Base-by-base conservation (phyloP, 2,329 filamentous ascomycete species). In the Acrocalymma vagum region DNA sequence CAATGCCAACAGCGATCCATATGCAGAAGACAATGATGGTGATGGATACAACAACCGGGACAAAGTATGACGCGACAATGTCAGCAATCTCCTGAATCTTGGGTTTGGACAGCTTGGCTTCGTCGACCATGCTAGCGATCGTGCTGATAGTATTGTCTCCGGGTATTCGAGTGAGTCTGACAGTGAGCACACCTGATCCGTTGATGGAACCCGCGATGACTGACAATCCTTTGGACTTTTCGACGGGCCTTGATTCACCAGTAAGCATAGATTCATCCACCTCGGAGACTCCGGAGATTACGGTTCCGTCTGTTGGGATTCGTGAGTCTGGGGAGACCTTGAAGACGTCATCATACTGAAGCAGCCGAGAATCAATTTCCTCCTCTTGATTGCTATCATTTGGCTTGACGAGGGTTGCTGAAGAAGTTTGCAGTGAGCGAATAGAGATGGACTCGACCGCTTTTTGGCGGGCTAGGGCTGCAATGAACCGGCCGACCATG, bases 231-330 rank as follows among this genome's bases (percentile, higher is more conserved):
- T 60, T 26, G 0, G 56, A 36, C 56, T 92, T 91, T 10, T 74
- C 72, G 0, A 89, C 77, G 0, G 81, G 83, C 0, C 60, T 67
- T 0, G 80, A 78, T 60, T 94, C 89, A 0, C 88, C 88, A 0
- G 88, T 93, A 5, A 93, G 62, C 82, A 90, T 87, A 0, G 87
- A 88, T 61, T 93, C 88, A 56, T 93, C 79, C 0, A 90, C 75
- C 41, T 88, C 86, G 0, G 81, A 84, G 0, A 66, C 68, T 0
- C 88, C 88, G 1, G 67, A 65, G 0, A 86, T 49, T 1, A 92
- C 78, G 0, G 75, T 80, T 0, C 88, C 89, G 53, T 93, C 89
- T 0, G 88, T 92, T 0, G 82, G 78, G 3, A 91, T 73, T 0
- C 63, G 62, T 0, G 73, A 71, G 35, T 90, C 80, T 0, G 87